These are phyloP conservation scores for Diaporthe vaccinii DNA, from an alignment of 2,329 filamentous ascomycete genomes.

Conservation along the genomic window DNA sequence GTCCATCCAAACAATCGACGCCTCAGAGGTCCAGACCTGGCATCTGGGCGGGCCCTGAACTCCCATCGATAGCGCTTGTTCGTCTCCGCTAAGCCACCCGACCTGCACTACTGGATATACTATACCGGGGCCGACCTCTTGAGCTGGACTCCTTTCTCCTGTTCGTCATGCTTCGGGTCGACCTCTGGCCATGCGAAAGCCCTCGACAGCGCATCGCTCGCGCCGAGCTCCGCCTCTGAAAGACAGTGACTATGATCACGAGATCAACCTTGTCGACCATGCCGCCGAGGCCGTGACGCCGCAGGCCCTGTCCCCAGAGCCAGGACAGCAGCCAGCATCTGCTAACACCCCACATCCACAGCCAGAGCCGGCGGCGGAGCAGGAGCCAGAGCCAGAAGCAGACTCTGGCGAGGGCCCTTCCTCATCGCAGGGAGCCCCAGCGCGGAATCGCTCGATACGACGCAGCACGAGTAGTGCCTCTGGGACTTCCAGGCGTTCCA, in stretches of 20 bases:
- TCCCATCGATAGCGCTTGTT: slow-evolving; percentile 17
- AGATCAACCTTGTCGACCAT: slow-evolving; percentile 77
- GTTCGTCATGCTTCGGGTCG: slow-evolving; percentile 36
- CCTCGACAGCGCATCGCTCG: slow-evolving; percentile 58
- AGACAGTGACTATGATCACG: slow-evolving; percentile 77
- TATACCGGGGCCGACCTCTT: not conserved
- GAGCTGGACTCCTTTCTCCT: slow-evolving; percentile 5
- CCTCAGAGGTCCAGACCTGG: slow-evolving; percentile 16
- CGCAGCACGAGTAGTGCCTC: slow-evolving; percentile 15
- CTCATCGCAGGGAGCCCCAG: not conserved
- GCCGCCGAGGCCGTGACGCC: slow-evolving; percentile 45
- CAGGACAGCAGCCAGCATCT: slow-evolving; percentile 14
- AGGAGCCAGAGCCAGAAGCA: not conserved
- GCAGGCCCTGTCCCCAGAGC: slow-evolving; percentile 28
- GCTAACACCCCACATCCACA: not conserved
- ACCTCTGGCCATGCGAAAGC: slow-evolving; percentile 40
- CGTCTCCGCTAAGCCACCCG: slow-evolving; percentile 13
- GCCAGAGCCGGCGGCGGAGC: not conserved
- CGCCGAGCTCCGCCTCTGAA: slow-evolving; percentile 68
- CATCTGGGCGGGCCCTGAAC: slow-evolving; percentile 20
- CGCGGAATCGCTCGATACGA: not conserved
- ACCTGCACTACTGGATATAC: not conserved
- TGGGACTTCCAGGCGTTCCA: not conserved
- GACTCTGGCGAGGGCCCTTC: slow-evolving; percentile 15
- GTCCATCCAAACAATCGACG: slow-evolving; percentile 1